Evolutionary conservation across 768 basidiomycete species (phyloP), one percentile per base, ranked within the genome.

Genomic region (Pulveroboletus ravenelii): DNA sequence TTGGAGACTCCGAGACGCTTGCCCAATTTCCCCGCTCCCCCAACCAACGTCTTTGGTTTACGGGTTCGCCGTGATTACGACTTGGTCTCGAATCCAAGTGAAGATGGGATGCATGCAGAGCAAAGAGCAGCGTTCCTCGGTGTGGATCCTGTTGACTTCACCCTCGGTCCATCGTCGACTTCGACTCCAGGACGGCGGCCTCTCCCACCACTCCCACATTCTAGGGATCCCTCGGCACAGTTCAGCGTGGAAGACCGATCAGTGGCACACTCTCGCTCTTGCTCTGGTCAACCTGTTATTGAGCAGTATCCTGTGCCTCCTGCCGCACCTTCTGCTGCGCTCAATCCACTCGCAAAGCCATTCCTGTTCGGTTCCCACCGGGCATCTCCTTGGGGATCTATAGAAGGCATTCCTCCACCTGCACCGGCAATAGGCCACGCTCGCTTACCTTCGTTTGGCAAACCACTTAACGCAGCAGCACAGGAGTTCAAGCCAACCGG

Each of bases 21-120:
- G 36, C 88, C 89, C 35, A 81, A 85, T 45, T 92, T 92, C 75
- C 88, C 89, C 58, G 81, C 77, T 23, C 89, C 89, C 15, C 88
- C 89, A 1, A 72, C 77, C 23, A 78, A 70, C 49, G 70, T 76
- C 0, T 62, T 78, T 41, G 62, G 73, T 32, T 62, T 79, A 52
- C 69, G 69, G 27, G 63, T 60, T 45, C 60, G 51, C 15, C 74
- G 78, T 6, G 80, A 79, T 18, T 81, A 83, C 45, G 90, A 93
- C 57, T 73, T 90, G 55, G 79, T 89, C 27, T 92, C 90, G 31
- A 93, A 93, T 66, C 90, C 90, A 1, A 90, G 88, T 58, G 90
- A 93, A 53, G 89, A 92, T 60, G 82, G 77, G 17, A 62, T 64
- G 56, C 64, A 53, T 10, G 61, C 63, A 4, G 63, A 64, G 45